Evolutionary conservation across 2,329 filamentous ascomycete genomes (phyloP).

Genomic region (Fusarium nanum): DNA sequence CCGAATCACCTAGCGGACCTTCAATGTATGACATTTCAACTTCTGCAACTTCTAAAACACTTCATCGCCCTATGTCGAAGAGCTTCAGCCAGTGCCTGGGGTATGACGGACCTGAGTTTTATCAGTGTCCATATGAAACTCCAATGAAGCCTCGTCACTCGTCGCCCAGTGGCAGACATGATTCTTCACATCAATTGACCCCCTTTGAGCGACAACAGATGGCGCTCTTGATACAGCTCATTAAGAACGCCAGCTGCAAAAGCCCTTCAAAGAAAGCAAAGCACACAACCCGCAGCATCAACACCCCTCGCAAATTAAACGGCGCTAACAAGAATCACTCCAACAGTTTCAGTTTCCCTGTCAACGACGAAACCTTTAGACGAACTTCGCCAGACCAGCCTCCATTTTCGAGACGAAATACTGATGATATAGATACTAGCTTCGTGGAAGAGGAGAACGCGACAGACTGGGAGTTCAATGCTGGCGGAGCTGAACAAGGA

Average conservation of each 20-base stretch:
- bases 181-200: slow-evolving; percentile 44
- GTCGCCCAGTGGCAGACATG: slow-evolving; percentile 51
- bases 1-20: slow-evolving; percentile 47
- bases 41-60: slow-evolving; percentile 40
- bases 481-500: slow-evolving; percentile 55
- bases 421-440: slow-evolving; percentile 71
- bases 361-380: slow-evolving; percentile 57
- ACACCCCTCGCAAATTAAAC: slow-evolving; percentile 16
- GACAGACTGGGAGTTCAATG: slow-evolving; percentile 63
- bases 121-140: slow-evolving; percentile 23
- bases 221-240: slow-evolving; percentile 52
- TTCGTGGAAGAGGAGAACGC: slow-evolving; percentile 64
- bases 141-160: slow-evolving; percentile 6
- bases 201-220: slow-evolving; percentile 57
- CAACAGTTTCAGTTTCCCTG: slow-evolving; percentile 64
- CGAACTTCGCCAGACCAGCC: slow-evolving; percentile 52
- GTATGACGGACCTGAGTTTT: slow-evolving; percentile 10
- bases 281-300: neutral
- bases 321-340: slow-evolving; percentile 49
- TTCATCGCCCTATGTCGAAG: slow-evolving; percentile 22
- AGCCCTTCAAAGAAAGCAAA: slow-evolving; percentile 31
- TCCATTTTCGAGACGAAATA: slow-evolving; percentile 62
- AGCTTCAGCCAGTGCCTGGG: slow-evolving; percentile 25
- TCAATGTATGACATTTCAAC: slow-evolving; percentile 60
- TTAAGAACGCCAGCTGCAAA: slow-evolving; percentile 47